A percentile compares a stretch with the other conserved stretches of the same genome.
Evolutionary conservation across 2,329 filamentous ascomycete genomes (phyloP).

Genomic region (Pezicula carpinea): DNA sequence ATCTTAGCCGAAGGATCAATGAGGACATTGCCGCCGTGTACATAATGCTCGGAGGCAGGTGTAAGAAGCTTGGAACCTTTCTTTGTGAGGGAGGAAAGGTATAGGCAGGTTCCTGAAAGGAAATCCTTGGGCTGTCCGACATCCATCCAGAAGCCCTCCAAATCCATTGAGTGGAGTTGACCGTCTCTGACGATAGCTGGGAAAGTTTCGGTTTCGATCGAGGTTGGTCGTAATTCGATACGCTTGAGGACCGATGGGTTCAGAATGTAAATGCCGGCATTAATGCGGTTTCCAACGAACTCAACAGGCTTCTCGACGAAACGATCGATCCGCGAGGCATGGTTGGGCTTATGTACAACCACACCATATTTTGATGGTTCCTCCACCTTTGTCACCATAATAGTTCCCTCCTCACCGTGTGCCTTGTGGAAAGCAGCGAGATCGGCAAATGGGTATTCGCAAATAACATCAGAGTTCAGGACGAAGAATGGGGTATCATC

Average conservation of each 20-base stretch:
- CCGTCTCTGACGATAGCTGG: slow-evolving; percentile 86
- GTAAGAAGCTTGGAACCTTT: slow-evolving; percentile 81
- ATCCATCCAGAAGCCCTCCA: slow-evolving; percentile 99
- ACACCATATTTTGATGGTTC: slow-evolving; percentile 99
- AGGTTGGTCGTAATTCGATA: slow-evolving; percentile 94
- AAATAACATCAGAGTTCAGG: slow-evolving; percentile 96
- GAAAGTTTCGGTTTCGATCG: slow-evolving; percentile 99
- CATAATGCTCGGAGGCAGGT: slow-evolving; percentile 68
- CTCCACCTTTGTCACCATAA: slow-evolving; percentile 97
- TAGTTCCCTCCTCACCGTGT: slow-evolving; percentile 94
- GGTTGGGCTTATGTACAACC: slow-evolving; percentile 91
- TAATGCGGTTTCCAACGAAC: slow-evolving; percentile 98
- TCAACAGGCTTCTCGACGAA: slow-evolving; percentile 99
- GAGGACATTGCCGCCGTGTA: slow-evolving; percentile 92
- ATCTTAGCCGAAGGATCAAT: slow-evolving; percentile 94
- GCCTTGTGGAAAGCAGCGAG: slow-evolving; percentile 87
- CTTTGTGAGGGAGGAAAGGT: slow-evolving; percentile 89
- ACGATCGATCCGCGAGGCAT: slow-evolving; percentile 88
- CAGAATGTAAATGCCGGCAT: slow-evolving; percentile 96
- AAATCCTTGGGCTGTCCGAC: slow-evolving; percentile 99
- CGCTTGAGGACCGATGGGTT: slow-evolving; percentile 87
- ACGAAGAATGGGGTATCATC: slow-evolving; percentile 96
- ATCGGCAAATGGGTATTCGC: slow-evolving; percentile 92
- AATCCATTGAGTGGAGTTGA: slow-evolving; percentile 89
- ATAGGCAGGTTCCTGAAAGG: slow-evolving; percentile 90